Base-by-base conservation (phyloP, 1,139 yeast species). In the Lodderomyces margitis region DNA sequence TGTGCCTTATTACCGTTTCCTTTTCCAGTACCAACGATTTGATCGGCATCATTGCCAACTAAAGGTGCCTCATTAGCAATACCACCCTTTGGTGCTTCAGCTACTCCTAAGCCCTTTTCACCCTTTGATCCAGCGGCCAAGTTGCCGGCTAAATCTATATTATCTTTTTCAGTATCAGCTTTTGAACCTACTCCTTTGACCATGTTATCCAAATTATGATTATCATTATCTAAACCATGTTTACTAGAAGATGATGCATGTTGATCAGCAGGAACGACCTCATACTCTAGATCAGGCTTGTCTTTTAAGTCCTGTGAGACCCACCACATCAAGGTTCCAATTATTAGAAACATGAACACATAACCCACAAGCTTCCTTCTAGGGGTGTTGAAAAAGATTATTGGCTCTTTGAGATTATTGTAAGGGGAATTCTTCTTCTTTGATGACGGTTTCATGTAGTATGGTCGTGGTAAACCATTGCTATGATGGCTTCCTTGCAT, bases 71-170 rank as follows among this genome's bases (percentile, higher is more conserved):
- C 78, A 51, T 72, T 72, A 31, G 76, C 78, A 40, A 70, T 60
- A 2, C 78, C 78, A 3, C 78, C 78, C 51, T 68, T 71, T n/a
- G 78, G 77, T 3, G 78, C 78, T 47, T 72, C 76, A 10, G 55
- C 60, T 2, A 72, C 68, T 3, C 75, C 77, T 31, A 58, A 47
- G 1, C 75, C 76, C 37, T 64, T 63, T 40, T 70, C 70, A 5
- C 75, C 77, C 46, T 69, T 68, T 5, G 74, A 62, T 10, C 70
- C 70, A 36, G 61, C 57, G 2, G 73, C 75, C 55, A 66, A 55
- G 49, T 70, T 70, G 10, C 58, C 68, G 0, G 76, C 75, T 54
- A 72, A 66, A 28, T 62, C 74, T 9, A 55, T 48, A 24, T 50
- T 50, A 39, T 45, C 47, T 39, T 35, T 37, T 37, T 48, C 50